Percentiles rank a stretch among this genome's conserved stretches.
Conservation (phyloP, 352 stramenopile species). For the Elongisporangium anandrum region DNA sequence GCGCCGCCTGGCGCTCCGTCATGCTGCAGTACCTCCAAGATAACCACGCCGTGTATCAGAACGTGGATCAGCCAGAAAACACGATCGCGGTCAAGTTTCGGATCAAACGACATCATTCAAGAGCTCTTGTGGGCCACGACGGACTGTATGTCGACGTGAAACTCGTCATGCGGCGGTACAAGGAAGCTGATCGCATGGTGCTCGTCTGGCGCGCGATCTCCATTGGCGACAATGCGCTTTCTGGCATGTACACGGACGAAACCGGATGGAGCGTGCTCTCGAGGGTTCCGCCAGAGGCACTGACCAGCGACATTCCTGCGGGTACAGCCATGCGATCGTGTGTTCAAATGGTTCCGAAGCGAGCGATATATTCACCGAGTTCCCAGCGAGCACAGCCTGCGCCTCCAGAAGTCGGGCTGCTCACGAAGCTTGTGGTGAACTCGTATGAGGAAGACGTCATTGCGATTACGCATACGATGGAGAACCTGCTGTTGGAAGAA, state of each 20-base stretch:
- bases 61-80: slow-evolving; percentile 14
- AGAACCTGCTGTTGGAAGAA: slow-evolving; percentile 9
- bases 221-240: slow-evolving; percentile 21
- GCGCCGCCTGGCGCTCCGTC: slow-evolving; percentile 31
- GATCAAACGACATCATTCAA: slow-evolving; percentile 16
- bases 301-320: slow-evolving; percentile 8
- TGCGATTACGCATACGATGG: slow-evolving; percentile 15
- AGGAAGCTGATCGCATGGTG: slow-evolving; percentile 37
- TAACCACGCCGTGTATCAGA: slow-evolving; percentile 23
- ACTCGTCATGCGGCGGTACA: slow-evolving; percentile 45
- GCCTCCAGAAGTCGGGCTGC: slow-evolving; percentile 27
- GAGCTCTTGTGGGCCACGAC: slow-evolving; percentile 3
- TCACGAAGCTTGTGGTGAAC: slow-evolving; percentile 36
- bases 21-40: slow-evolving; percentile 30
- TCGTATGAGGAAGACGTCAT: slow-evolving; percentile 32
- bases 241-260: slow-evolving; percentile 54
- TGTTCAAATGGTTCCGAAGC: slow-evolving; percentile 35
- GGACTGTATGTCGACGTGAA: slow-evolving; percentile 25
- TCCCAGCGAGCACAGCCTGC: slow-evolving; percentile 7
- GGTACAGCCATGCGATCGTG: slow-evolving; percentile 43
- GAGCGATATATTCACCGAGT: slow-evolving; percentile 6
- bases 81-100: slow-evolving; percentile 43
- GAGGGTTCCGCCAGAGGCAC: slow-evolving; percentile 17
- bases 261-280: slow-evolving; percentile 60
- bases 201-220: slow-evolving; percentile 49